Evolutionary conservation across 441 rosid species (phyloP), one percentile per base, ranked within the genome.

Genomic region (Mallotus japonicus): DNA sequence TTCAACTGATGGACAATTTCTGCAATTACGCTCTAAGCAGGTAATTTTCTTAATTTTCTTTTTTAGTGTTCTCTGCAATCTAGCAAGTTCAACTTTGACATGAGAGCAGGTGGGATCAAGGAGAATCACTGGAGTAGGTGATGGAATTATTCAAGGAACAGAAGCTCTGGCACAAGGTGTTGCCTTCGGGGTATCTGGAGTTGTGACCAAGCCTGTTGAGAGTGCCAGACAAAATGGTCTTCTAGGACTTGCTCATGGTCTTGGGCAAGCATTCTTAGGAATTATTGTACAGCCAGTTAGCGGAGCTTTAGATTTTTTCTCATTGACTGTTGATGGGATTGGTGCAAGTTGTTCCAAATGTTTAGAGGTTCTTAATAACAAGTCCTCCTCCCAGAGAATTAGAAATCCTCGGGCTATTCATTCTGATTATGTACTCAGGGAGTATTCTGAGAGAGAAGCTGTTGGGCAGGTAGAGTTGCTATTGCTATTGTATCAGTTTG

Each of bases 151-250:
- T 79, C 97, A 85, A 89, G 99, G 99, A 75, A 89, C 98, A 61
- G 99, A 96, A 87, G 99, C 99, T 81, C 80, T 96, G 71, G 99
- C 99, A 53, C 99, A 96, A 82, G 97, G 97, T 84, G 78, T 96
- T 85, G 99, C 98, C 81, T 96, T 96, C 80, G 99, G 97, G 79
- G 91, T 96, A 51, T 89, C 99, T 77, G 99, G 99, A 84, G 97
- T 93, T 76, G 88, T 96, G 83, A 96, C 79, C 54, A 96, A 96
- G 81, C 99, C 99, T 46, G 80, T 96, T 80, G 95, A 93, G 88
- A 96, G 93, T 85, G 98, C 97, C 65, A 84, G 92, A 78, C 85
- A 93, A 86, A 84, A 88, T 84, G 99, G 99, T 77, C 76, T 91
- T 64, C 71, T 90, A 57, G 99, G 99, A 80, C 88, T 96, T 86